A percentile compares a stretch with the other conserved stretches of the same genome.
These are phyloP conservation scores for Ceriops zippeliana DNA, from an alignment of 345 rosid genomes.

Conservation along the genomic window DNA sequence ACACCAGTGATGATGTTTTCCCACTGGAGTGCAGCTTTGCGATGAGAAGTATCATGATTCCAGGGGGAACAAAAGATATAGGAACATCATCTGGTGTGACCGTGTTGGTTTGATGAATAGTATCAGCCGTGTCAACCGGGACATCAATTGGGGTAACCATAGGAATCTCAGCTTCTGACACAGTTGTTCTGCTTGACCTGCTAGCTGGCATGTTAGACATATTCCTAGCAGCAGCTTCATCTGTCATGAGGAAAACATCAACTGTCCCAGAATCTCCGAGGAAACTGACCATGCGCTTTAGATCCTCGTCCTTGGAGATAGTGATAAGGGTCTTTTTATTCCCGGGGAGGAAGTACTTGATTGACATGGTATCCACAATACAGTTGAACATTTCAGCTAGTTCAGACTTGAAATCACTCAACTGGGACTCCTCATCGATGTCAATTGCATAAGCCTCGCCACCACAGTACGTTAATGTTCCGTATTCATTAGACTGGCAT, in stretches of 20 bases:
- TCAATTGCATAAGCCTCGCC: constrained; percentile 87
- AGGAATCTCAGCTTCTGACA: constrained; percentile 54
- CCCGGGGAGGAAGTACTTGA: constrained; percentile 87
- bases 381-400: constrained; percentile 71
- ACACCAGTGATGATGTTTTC: constrained; percentile 84
- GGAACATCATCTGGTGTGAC: constrained; percentile 42
- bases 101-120: constrained; percentile 18
- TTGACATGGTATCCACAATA: constrained; percentile 44
- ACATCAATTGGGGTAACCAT: constrained; percentile 37
- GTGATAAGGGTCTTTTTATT: constrained; percentile 86
- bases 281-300: constrained; percentile 74
- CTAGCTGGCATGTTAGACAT: constrained; percentile 64
- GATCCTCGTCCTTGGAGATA: constrained; percentile 82
- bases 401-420: constrained; percentile 68
- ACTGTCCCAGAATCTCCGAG: constrained; percentile 58
- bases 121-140: constrained; percentile 25
- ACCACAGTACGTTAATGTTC: constrained; percentile 63
- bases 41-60: constrained; percentile 41
- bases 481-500: constrained; percentile 74
- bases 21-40: constrained; percentile 73
- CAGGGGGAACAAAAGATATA: constrained; percentile 35
- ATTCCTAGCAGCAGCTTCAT: constrained; percentile 53
- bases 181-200: constrained; percentile 73
- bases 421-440: constrained; percentile 53
- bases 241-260: constrained; percentile 60